Conservation (phyloP, 768 basidiomycete species). For the Trametes meyenii region DNA sequence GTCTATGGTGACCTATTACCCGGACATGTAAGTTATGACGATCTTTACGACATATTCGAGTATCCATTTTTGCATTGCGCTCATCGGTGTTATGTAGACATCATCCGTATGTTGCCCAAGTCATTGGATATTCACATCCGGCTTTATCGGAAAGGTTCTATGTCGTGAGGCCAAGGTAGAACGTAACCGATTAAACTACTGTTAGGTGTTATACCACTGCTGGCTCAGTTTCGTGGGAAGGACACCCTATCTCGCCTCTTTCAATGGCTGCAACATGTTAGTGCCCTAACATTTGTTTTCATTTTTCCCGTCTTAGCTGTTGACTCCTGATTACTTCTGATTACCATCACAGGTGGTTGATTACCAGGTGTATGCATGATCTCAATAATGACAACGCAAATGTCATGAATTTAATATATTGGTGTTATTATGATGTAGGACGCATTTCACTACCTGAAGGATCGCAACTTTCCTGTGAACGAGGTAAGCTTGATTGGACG, state of each 20-base stretch:
- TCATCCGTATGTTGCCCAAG: constrained; percentile 12
- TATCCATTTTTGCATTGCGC: neutral
- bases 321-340: neutral
- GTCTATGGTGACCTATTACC: neutral
- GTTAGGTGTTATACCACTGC: constrained; percentile 1
- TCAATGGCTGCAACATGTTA: constrained; percentile 16
- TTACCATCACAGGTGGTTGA: constrained; percentile 3
- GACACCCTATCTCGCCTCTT: neutral
- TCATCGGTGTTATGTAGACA: neutral
- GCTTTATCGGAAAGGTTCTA: constrained; percentile 8
- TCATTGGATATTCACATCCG: constrained; percentile 12
- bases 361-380: constrained; percentile 3
- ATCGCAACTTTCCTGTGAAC: neutral
- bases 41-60: neutral
- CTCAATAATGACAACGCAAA: too few species aligned
- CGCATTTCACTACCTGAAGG: constrained; percentile 3
- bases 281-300: neutral
- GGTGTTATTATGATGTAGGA: neutral
- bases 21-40: neutral
- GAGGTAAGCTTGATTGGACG: neutral
- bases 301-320: neutral
- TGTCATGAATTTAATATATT: neutral
- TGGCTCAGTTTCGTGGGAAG: constrained; percentile 1
- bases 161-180: neutral
- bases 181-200: too few species aligned